These are phyloP conservation scores for Podila epigama DNA, from an alignment of 192 early-diverging fungal species.

Conservation along the genomic window DNA sequence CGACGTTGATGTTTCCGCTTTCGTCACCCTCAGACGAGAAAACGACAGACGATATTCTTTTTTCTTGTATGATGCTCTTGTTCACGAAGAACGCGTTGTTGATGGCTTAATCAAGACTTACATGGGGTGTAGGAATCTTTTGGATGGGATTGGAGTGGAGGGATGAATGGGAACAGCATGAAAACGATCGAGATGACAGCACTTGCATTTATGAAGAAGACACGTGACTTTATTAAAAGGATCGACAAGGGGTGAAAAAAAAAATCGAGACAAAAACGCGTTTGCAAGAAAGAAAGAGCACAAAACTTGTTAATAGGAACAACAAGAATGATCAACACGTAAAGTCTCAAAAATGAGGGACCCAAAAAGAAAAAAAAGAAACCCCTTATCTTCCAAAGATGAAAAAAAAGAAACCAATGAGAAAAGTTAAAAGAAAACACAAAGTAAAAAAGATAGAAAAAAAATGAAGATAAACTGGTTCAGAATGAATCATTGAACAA, in stretches of 20 bases:
- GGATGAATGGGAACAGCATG: too few species aligned
- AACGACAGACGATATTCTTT: too few species aligned
- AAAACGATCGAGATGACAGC: too few species aligned
- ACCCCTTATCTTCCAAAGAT: neutral
- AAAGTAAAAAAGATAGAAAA: conserved; percentile 1
- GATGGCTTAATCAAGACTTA: too few species aligned
- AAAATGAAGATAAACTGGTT: conserved; percentile 3
- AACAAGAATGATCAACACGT: neutral
- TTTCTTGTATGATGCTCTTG: too few species aligned
- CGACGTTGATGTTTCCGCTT: too few species aligned
- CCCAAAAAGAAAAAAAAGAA: neutral
- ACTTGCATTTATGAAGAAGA: too few species aligned
- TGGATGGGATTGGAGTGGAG: too few species aligned
- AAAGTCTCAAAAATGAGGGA: neutral
- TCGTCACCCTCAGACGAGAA: too few species aligned
- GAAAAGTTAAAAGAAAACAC: neutral
- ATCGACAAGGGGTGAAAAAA: neutral
- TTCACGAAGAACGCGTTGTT: too few species aligned
- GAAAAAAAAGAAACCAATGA: neutral
- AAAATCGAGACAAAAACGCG: neutral
- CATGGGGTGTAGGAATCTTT: too few species aligned
- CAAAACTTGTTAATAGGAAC: neutral
- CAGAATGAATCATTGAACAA: conserved; percentile 13
- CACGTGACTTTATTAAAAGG: neutral
- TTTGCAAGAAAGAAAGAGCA: neutral